Conservation (phyloP, 495 filamentous ascomycete species). For the Tuber magnatum region DNA sequence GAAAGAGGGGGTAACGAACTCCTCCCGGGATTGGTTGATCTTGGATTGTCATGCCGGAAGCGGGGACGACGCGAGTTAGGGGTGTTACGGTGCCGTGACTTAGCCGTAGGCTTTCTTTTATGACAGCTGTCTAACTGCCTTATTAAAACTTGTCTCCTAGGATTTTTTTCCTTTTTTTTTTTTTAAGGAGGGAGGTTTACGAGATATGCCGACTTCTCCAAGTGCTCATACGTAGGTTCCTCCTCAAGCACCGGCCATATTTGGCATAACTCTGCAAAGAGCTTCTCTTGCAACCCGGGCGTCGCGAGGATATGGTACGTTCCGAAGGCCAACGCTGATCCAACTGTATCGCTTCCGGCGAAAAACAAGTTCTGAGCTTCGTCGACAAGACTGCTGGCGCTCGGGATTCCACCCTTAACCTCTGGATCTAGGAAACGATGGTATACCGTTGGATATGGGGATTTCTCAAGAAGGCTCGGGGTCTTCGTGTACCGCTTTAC, state of each 20-base stretch:
- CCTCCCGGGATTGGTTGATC: constrained; percentile 33
- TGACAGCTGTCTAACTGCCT: constrained; percentile 31
- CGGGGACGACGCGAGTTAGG: constrained; percentile 19
- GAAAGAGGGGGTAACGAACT: background rate
- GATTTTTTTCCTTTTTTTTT: background rate
- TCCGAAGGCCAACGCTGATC: constrained; percentile 40
- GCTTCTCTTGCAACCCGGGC: constrained; percentile 23
- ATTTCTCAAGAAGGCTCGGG: constrained; percentile 32
- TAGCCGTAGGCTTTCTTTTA: constrained; percentile 40
- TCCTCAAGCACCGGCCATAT: constrained; percentile 39
- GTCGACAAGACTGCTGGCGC: constrained; percentile 35
- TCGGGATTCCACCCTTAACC: constrained; percentile 18
- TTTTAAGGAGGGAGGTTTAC: constrained; percentile 2
- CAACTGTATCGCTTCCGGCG: constrained; percentile 45
- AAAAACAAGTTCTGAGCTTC: constrained; percentile 44
- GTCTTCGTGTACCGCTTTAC: constrained; percentile 43
- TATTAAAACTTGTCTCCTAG: background rate
- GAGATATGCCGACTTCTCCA: constrained; percentile 43
- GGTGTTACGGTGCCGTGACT: constrained; percentile 25
- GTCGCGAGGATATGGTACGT: constrained; percentile 42
- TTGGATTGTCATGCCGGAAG: constrained; percentile 23
- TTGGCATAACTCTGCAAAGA: constrained; percentile 40
- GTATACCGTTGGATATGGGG: constrained; percentile 44
- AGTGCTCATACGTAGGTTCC: constrained; percentile 36
- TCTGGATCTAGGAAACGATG: constrained; percentile 41